These are phyloP conservation scores for Exophiala aquamarina DNA, from an alignment of 2,329 filamentous ascomycete species.

Conservation along the genomic window DNA sequence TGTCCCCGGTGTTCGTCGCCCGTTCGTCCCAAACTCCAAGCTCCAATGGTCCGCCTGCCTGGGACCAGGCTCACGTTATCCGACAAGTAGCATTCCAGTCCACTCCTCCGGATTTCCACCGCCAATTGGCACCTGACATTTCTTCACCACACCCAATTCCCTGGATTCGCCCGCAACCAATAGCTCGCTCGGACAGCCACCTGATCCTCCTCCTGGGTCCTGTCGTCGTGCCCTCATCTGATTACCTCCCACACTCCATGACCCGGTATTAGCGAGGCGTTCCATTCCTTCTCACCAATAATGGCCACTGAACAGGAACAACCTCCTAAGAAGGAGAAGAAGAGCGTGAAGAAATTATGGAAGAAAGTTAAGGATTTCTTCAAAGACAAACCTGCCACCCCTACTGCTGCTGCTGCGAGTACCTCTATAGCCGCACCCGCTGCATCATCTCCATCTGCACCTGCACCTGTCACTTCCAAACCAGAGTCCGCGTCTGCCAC, in stretches of 20 bases:
- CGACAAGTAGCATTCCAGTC: conserved; percentile 24
- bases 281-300: conserved; percentile 13
- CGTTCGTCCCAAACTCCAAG: background rate
- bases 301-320: conserved; percentile 7
- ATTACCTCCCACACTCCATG: conserved; percentile 11
- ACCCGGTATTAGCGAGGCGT: conserved; percentile 5
- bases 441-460: conserved; percentile 4
- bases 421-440: conserved; percentile 1
- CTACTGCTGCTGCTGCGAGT: conserved; percentile 1
- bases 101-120: conserved; percentile 20
- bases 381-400: conserved; percentile 8
- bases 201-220: conserved; percentile 2
- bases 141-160: conserved; percentile 12
- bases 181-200: conserved; percentile 10
- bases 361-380: conserved; percentile 20
- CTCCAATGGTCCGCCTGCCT: conserved; percentile 16
- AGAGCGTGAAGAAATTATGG: conserved; percentile 24
- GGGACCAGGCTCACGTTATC: conserved; percentile 12
- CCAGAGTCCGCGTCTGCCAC: background rate
- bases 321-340: conserved; percentile 21
- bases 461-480: background rate
- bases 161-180: conserved; percentile 19
- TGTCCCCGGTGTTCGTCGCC: conserved; percentile 3
- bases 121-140: conserved; percentile 22
- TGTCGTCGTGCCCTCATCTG: conserved; percentile 5